phyloP scores from a whole-genome alignment of 441 rosid species.

The Populus hybrid region DNA sequence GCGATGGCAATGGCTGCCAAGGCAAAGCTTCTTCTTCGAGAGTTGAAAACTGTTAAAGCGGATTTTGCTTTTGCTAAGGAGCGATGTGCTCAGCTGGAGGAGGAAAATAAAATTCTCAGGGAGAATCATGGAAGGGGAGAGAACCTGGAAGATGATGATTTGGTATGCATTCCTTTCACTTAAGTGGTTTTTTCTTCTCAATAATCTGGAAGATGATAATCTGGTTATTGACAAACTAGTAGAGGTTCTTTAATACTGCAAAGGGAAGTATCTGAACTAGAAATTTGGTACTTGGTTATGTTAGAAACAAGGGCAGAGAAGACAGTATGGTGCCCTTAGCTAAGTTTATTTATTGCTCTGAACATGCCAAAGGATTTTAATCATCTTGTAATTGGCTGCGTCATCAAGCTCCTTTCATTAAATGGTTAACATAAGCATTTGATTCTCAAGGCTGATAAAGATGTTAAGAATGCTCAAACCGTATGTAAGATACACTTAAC shows the following conservation, averaged over 20 bases:
- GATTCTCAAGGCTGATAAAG: neutral
- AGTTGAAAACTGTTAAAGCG: conserved; percentile 89
- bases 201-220: neutral
- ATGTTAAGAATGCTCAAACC: neutral
- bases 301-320: neutral
- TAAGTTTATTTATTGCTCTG: neutral
- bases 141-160: conserved; percentile 82
- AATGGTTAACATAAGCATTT: neutral
- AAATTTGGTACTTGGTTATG: neutral
- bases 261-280: neutral
- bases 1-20: conserved; percentile 99
- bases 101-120: conserved; percentile 82
- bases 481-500: neutral
- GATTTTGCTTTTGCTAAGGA: conserved; percentile 90
- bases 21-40: conserved; percentile 93
- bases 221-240: neutral
- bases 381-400: neutral
- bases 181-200: neutral
- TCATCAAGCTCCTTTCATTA: neutral
- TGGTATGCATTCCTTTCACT: conserved; percentile 40
- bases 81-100: conserved; percentile 84
- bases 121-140: conserved; percentile 53
- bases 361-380: neutral
- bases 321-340: neutral
- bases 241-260: neutral